Evolutionary conservation across 768 basidiomycete genomes (phyloP).

Genomic region (Phaffia australis): DNA sequence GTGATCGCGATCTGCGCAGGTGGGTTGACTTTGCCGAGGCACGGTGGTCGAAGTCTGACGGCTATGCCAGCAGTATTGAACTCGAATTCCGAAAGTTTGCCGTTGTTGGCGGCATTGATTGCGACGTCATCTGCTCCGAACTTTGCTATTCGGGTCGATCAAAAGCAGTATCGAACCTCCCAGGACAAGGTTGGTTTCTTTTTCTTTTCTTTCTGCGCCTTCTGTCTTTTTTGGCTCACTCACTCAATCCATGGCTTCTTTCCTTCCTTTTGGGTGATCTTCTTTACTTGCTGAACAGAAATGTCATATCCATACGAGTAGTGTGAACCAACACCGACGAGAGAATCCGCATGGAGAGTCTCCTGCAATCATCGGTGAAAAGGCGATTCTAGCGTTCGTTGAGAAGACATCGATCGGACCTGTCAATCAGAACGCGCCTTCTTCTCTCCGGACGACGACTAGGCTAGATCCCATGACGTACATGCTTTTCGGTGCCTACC

Average conservation of each 20-base stretch:
- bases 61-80: conserved; percentile 59
- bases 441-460: conserved; percentile 67
- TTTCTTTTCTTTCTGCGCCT: background rate
- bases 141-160: conserved; percentile 68
- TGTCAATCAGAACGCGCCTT: conserved; percentile 39
- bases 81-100: conserved; percentile 57
- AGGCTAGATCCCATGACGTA: conserved; percentile 79
- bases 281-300: conserved; percentile 42
- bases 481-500: conserved; percentile 79
- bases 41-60: conserved; percentile 9
- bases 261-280: conserved; percentile 2
- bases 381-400: conserved; percentile 66
- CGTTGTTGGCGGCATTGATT: conserved; percentile 71
- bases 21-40: conserved; percentile 34
- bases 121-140: conserved; percentile 79
- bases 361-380: conserved; percentile 44
- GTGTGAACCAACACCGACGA: conserved; percentile 67
- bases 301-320: conserved; percentile 70
- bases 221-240: background rate
- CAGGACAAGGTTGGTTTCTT: conserved; percentile 61
- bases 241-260: background rate
- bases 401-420: conserved; percentile 68
- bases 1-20: conserved; percentile 73
- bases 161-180: conserved; percentile 53
- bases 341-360: conserved; percentile 38